A percentile compares a stretch with the other conserved stretches of the same genome.
Evolutionary conservation across 202 grass and related monocot species (phyloP).

Genomic region (Dendrocalamus latiflorus): DNA sequence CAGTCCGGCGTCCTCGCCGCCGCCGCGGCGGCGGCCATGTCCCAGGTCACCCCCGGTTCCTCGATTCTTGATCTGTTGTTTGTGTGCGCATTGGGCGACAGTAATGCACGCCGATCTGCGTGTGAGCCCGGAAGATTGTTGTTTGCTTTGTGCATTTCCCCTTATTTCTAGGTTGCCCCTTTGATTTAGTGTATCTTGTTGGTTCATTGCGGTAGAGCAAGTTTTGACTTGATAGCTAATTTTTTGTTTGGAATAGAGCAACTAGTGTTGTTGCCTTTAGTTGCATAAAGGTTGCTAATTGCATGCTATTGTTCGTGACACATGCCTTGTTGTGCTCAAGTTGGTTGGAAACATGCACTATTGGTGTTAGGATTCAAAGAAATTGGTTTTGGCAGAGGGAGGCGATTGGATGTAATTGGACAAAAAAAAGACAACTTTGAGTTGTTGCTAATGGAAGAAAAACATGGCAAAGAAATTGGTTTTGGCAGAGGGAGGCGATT

Average conservation of each 20-base stretch:
- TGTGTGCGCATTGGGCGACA: not conserved
- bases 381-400: not conserved
- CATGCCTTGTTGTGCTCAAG: not conserved
- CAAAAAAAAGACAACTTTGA: not conserved
- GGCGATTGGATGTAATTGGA: too few relatives aligned
- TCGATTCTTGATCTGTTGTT: constrained; percentile 32
- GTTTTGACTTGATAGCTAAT: constrained; percentile 2
- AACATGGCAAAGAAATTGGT: constrained; percentile 14
- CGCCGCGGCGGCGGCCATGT: constrained; percentile 53
- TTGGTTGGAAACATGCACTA: constrained; percentile 1
- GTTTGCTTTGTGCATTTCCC: constrained; percentile 20
- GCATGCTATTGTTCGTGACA: not conserved
- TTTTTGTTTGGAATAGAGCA: constrained; percentile 16
- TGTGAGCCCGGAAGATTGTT: constrained; percentile 13
- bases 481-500: not conserved
- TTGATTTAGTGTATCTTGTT: constrained; percentile 18
- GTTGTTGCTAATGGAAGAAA: not conserved
- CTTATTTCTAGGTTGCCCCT: not conserved
- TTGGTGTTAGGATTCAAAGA: constrained; percentile 9
- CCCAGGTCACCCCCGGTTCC: constrained; percentile 53
- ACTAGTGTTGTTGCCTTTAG: not conserved
- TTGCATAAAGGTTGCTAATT: constrained; percentile 10
- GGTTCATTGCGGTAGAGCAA: not conserved
- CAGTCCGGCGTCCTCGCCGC: constrained; percentile 80
- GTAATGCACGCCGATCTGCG: constrained; percentile 34